Percentiles rank a stretch among this genome's conserved stretches.
Evolutionary conservation across 176 grass and related monocot species (phyloP).

Genomic region (Alopecurus myosuroides): DNA sequence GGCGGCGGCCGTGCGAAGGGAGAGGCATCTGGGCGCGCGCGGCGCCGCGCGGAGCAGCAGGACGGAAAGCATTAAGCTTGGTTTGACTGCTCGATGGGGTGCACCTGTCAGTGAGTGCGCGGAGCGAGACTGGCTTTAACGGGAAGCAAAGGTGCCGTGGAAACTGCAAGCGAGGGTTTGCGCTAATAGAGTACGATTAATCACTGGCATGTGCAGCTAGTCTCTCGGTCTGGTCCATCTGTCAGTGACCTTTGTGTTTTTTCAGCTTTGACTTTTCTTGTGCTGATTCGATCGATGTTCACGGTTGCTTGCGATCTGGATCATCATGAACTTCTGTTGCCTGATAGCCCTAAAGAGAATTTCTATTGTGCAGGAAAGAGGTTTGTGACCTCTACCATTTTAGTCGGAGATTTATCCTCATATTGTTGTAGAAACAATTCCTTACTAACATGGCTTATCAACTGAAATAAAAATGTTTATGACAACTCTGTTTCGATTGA

Average conservation of each 20-base stretch:
- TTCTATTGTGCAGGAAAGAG: too few species aligned
- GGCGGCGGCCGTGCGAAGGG: neutral
- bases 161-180: neutral
- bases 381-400: too few species aligned
- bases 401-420: too few species aligned
- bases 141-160: neutral
- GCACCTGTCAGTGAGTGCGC: neutral
- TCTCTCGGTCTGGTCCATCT: neutral
- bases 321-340: too few species aligned
- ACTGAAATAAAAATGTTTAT: too few species aligned
- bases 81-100: neutral
- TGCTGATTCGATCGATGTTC: neutral
- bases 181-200: neutral
- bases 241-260: neutral
- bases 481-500: too few species aligned
- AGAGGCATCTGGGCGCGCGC: constrained; percentile 6
- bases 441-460: too few species aligned
- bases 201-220: neutral
- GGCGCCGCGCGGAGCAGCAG: neutral
- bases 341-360: too few species aligned
- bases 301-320: too few species aligned
- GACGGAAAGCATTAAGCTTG: neutral
- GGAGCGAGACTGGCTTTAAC: neutral
- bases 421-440: too few species aligned
- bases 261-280: neutral